Evolutionary conservation across 164 flowering plant genomes (phyloP), one percentile per base, ranked within the genome.

Genomic region (Cinnamomum micranthum): DNA sequence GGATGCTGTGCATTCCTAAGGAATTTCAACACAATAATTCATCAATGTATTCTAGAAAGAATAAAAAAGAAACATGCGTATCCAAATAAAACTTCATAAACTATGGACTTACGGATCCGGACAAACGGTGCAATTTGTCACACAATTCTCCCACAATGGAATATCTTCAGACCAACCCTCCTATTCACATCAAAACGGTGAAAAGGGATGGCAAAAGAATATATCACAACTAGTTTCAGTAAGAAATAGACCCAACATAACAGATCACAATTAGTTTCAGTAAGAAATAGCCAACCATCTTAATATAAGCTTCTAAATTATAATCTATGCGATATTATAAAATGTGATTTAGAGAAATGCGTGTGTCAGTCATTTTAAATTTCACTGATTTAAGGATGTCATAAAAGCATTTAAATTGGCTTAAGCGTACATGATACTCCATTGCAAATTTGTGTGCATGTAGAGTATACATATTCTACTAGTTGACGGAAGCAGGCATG

Each of bases 21-120:
- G 47, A 41, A 55, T 55, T 17, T 15, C 7, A 55, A 55, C 60
- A 55, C 60, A 15, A 55, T 15, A 20, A 55, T 55, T 55, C 60
- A 55, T 4, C n/a, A 55, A 55, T 20, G 12, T 20, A 6, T 55
- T 55, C 20, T 20, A 15, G 19, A 55, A 20, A 55, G n/a, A 55
- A 55, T 4, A 55, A 14, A 15, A 19, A 6, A 3, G 60, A 55
- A 17, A 33, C 50, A 22, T n/a, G 33, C 1, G n/a, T 15, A 28
- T 33, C 70, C 33, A 35, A 22, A 7, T 27, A 62, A 1, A 52
- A 62, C 31, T 33, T 33, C 55, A 62, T 6, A 62, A 13, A 62
- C 28, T n/a, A 17, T 12, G 60, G 35, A 77, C 97, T 88, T 84
- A 96, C 99, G 81, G 87, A 73, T 93, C 82, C 64, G 99, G 97